These are phyloP conservation scores for Russula dissimulans DNA, from an alignment of 768 basidiomycete species.

Conservation along the genomic window DNA sequence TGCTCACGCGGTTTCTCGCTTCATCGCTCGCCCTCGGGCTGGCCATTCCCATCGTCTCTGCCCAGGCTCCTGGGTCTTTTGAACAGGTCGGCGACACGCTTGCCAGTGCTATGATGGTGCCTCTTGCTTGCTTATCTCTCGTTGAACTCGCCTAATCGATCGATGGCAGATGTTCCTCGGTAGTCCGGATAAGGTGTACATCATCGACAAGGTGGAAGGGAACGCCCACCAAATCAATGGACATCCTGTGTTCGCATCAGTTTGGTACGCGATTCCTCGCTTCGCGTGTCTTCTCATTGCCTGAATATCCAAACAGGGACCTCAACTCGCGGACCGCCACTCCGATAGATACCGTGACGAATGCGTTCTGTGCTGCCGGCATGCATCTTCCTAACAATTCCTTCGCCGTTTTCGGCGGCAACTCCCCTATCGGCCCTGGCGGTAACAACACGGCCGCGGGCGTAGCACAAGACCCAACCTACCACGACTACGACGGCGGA, in stretches of 20 bases:
- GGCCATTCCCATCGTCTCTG: background rate
- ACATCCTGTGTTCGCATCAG: background rate
- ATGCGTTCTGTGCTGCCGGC: slow-evolving; percentile 4
- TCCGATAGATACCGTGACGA: background rate
- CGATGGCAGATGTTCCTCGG: background rate
- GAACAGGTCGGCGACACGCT: background rate
- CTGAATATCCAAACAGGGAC: background rate
- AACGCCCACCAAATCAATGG: background rate
- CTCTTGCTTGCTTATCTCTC: too few species aligned
- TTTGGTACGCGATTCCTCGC: background rate
- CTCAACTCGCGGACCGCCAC: background rate
- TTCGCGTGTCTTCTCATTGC: too few species aligned
- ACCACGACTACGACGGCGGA: background rate
- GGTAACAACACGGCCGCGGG: background rate
- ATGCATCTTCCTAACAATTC: slow-evolving; percentile 5
- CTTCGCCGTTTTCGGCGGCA: background rate
- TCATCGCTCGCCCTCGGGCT: background rate
- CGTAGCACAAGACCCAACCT: background rate
- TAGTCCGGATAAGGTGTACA: slow-evolving; percentile 1
- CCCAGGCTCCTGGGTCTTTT: background rate
- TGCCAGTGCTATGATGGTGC: slow-evolving; percentile 3
- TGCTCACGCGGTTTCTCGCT: background rate
- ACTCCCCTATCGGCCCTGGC: background rate
- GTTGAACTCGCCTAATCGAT: background rate
- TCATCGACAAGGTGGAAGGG: slow-evolving; percentile 1